Conservation (phyloP, 139 green algal species). For the Chlorella sp. region DNA sequence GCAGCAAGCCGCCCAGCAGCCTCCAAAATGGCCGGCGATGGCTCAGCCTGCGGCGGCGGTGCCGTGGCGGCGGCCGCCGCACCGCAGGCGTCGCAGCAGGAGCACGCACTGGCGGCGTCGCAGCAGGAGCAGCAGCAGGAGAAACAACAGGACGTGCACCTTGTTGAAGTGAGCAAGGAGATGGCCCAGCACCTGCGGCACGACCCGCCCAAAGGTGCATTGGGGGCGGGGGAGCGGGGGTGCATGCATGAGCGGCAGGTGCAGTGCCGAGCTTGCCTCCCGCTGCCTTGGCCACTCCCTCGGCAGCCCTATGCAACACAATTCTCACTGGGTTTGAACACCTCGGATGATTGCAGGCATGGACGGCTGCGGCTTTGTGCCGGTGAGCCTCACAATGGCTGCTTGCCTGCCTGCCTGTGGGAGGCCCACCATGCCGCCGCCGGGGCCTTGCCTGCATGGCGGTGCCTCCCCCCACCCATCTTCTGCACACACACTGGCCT, state of each 20-base stretch:
- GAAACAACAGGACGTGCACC: background rate
- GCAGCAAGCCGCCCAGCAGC: no score
- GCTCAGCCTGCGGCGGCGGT: no score
- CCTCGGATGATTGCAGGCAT: background rate
- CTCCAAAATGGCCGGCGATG: no score
- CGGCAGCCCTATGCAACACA: no score
- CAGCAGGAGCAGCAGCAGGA: background rate
- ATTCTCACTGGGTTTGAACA: background rate
- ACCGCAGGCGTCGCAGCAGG: background rate
- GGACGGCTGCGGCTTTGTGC: constrained; percentile 30
- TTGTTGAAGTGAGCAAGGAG: background rate
- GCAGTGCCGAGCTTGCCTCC: background rate
- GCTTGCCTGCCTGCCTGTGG: no score
- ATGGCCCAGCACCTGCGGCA: constrained; percentile 28
- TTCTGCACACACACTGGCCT: background rate
- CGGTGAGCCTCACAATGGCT: background rate
- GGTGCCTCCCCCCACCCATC: background rate
- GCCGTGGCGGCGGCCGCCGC: no score
- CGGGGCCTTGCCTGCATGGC: no score
- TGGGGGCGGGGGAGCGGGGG: no score
- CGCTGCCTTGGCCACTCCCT: no score
- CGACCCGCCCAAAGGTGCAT: constrained; percentile 13
- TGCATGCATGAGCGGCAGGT: background rate
- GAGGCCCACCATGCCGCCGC: no score
- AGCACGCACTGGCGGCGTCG: background rate